Percentiles rank a stretch among this genome's conserved stretches.
Evolutionary conservation across 345 rosid genomes (phyloP).

Genomic region (Gossypium australe): DNA sequence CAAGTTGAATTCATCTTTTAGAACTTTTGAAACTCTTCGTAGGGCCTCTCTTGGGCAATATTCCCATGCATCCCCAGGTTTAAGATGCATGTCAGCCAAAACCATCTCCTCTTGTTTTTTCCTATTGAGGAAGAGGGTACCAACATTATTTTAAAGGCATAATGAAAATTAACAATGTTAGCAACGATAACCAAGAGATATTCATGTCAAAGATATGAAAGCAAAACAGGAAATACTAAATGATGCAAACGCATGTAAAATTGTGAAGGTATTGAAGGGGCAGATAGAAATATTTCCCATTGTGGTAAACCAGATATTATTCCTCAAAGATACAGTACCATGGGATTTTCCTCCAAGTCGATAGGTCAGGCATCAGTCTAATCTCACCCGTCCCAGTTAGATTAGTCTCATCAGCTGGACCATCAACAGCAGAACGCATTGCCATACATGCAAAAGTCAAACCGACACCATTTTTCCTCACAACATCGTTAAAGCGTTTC

Average conservation of each 20-base stretch:
- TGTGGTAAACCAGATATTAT: background rate
- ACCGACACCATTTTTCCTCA: constrained; percentile 70
- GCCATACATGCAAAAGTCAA: constrained; percentile 79
- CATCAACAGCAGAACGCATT: constrained; percentile 72
- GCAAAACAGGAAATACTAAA: background rate
- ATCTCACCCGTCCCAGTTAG: constrained; percentile 82
- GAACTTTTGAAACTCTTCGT: constrained; percentile 54
- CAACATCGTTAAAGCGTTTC: constrained; percentile 57
- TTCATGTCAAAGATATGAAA: background rate
- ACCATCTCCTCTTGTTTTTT: constrained; percentile 74
- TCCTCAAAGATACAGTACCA: constrained; percentile 38
- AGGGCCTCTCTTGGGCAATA: constrained; percentile 93
- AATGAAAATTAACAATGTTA: background rate
- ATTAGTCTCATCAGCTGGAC: constrained; percentile 71
- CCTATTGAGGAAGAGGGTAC: constrained; percentile 34
- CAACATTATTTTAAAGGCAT: background rate
- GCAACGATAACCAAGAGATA: background rate
- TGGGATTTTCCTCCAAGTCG: constrained; percentile 63
- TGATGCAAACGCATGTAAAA: background rate
- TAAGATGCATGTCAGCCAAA: constrained; percentile 82
- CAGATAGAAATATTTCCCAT: background rate
- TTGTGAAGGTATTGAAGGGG: background rate
- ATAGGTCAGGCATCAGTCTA: constrained; percentile 81
- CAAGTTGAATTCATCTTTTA: constrained; percentile 82
- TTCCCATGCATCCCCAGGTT: constrained; percentile 88